A percentile compares a stretch with the other conserved stretches of the same genome.
phyloP scores from a whole-genome alignment of 345 rosid genomes.

The Moringa oleifera region DNA sequence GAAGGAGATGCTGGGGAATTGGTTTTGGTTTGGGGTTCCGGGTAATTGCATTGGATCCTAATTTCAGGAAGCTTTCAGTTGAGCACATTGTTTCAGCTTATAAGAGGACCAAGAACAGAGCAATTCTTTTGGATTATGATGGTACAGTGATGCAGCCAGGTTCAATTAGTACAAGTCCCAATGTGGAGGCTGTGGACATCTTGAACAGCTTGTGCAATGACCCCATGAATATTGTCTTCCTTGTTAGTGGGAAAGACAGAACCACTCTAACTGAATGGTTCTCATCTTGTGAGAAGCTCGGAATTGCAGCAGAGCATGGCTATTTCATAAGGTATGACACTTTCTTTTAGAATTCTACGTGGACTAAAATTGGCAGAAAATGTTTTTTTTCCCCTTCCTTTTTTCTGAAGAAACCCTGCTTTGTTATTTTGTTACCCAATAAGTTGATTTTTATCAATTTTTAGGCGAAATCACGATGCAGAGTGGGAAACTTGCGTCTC shows the following conservation, averaged over 20 bases:
- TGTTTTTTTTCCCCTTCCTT: not conserved
- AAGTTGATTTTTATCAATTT: not conserved
- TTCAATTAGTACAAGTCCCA: constrained; percentile 54
- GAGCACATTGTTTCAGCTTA: constrained; percentile 90
- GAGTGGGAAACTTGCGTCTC: constrained; percentile 77
- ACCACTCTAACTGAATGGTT: constrained; percentile 70
- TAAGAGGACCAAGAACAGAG: constrained; percentile 77
- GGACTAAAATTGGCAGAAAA: not conserved
- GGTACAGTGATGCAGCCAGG: constrained; percentile 60
- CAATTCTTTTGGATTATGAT: constrained; percentile 87
- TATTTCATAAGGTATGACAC: constrained; percentile 61
- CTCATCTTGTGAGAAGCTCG: constrained; percentile 62
- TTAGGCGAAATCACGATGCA: constrained; percentile 54
- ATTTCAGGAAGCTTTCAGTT: constrained; percentile 70
- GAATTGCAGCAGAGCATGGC: constrained; percentile 88
- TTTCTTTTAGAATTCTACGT: not conserved
- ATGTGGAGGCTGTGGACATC: constrained; percentile 45
- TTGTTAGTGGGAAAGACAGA: constrained; percentile 83
- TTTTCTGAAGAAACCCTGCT: not conserved
- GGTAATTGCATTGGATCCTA: constrained; percentile 89
- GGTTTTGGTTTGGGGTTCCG: constrained; percentile 92
- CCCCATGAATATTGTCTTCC: constrained; percentile 71
- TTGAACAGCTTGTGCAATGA: constrained; percentile 70
- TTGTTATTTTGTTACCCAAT: not conserved
- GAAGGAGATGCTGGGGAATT: constrained; percentile 90